Conservation (phyloP, 148 eudicot genomes). For the Talinum fruticosum region DNA sequence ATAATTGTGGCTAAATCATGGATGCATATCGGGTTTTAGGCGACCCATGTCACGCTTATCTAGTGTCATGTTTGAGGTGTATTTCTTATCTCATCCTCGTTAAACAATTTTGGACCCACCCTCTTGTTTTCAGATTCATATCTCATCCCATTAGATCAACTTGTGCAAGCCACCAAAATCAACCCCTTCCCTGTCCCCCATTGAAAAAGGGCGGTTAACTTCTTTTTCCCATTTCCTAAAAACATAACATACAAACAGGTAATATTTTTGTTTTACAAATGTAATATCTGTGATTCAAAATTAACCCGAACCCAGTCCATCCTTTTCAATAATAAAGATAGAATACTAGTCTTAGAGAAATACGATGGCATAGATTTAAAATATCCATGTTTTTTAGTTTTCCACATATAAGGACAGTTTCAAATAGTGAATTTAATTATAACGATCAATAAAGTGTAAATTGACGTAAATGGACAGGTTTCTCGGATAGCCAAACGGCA, state of each 20-base stretch:
- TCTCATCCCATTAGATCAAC: not conserved
- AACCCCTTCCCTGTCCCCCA: not conserved
- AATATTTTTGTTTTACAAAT: too few relatives aligned
- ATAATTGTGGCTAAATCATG: not conserved
- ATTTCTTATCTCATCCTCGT: not conserved
- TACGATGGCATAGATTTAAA: not conserved
- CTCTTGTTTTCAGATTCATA: not conserved
- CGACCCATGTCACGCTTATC: not conserved
- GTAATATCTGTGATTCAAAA: too few relatives aligned
- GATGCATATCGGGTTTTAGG: not conserved
- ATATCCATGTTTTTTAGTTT: not conserved
- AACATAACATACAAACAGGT: too few relatives aligned
- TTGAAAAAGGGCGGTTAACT: too few relatives aligned
- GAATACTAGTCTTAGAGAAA: not conserved
- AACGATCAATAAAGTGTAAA: not conserved
- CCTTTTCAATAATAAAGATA: not conserved
- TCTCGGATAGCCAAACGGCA: conserved; percentile 16
- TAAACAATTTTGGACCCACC: not conserved
- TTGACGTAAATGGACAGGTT: not conserved
- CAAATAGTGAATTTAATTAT: not conserved
- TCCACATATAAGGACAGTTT: not conserved
- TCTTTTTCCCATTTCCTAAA: not conserved
- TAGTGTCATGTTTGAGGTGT: not conserved
- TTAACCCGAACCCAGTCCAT: not conserved
- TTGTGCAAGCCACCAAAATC: not conserved